Evolutionary conservation across 2,329 filamentous ascomycete genomes (phyloP).

Genomic region (Periglandula ipomoeae): DNA sequence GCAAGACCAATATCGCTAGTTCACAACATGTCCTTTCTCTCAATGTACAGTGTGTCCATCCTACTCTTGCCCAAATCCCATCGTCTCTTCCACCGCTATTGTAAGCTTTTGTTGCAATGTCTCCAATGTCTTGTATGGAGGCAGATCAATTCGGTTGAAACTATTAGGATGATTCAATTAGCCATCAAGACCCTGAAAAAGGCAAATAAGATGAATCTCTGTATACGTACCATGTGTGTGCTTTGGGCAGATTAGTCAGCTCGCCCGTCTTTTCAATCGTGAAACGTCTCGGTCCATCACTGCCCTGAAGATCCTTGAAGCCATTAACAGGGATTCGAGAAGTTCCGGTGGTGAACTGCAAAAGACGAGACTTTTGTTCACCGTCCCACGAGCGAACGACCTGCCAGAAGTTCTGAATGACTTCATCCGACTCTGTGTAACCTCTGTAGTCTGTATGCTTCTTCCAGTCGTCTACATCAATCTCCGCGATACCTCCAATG

Average conservation of each 20-base stretch:
- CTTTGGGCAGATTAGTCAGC: constrained; percentile 82
- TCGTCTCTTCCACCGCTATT: constrained; percentile 96
- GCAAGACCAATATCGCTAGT: constrained; percentile 4
- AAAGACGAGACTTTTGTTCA: constrained; percentile 90
- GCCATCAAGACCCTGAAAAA: constrained; percentile 12
- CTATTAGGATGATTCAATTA: constrained; percentile 33
- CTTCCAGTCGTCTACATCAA: constrained; percentile 99
- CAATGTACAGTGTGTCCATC: neutral
- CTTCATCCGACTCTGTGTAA: constrained; percentile 95
- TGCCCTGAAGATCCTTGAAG: constrained; percentile 97
- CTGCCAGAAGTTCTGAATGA: constrained; percentile 99
- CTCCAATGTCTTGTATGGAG: constrained; percentile 84
- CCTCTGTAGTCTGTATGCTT: constrained; percentile 99
- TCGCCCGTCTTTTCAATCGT: constrained; percentile 98
- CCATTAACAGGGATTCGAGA: constrained; percentile 98
- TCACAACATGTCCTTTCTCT: constrained; percentile 1
- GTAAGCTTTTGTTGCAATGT: constrained; percentile 81
- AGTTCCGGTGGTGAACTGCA: constrained; percentile 96
- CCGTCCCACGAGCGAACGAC: constrained; percentile 94
- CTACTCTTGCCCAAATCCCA: constrained; percentile 97
- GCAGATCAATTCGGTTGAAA: constrained; percentile 95
- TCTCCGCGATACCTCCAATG: constrained; percentile 98
- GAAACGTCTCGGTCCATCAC: constrained; percentile 87
- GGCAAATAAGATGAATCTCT: neutral
- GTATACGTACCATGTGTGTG: constrained; percentile 81